Conservation (phyloP, 1,284 basidiomycete genomes). For the Tilletiopsis washingtonensis region DNA sequence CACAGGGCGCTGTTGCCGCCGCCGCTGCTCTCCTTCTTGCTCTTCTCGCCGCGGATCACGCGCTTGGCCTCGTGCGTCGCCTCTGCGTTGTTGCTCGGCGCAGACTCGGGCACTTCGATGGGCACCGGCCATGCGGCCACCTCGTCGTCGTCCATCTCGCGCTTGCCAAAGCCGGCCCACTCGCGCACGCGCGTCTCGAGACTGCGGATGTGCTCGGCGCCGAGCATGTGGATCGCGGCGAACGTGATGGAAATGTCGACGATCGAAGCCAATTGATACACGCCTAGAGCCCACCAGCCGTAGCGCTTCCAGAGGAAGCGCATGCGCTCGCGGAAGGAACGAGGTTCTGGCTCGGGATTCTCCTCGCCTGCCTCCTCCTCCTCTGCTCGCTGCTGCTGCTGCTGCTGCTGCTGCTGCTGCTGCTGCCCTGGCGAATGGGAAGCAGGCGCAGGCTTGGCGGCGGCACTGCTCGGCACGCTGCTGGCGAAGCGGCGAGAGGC, state of each 20-base stretch:
- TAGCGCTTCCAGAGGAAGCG: conserved; percentile 36
- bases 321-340: conserved; percentile 21
- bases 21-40: background rate
- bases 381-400: background rate
- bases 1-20: conserved; percentile 53
- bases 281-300: conserved; percentile 44
- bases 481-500: too few species aligned
- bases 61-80: conserved; percentile 7
- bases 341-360: background rate
- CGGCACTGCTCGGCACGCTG: too few species aligned
- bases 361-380: background rate
- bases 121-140: conserved; percentile 4
- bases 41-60: background rate
- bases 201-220: conserved; percentile 77
- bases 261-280: conserved; percentile 30
- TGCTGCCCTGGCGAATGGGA: too few species aligned
- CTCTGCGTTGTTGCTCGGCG: conserved; percentile 14
- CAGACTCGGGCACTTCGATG: background rate
- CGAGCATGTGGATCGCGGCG: conserved; percentile 72
- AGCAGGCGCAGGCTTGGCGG: too few species aligned
- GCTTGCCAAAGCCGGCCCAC: conserved; percentile 36
- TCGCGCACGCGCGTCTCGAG: conserved; percentile 55
- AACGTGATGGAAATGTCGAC: conserved; percentile 58
- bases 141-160: conserved; percentile 8
- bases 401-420: too few species aligned